Evolutionary conservation across 78 protist species (phyloP).

Genomic region (Dictyostelium purpureum): DNA sequence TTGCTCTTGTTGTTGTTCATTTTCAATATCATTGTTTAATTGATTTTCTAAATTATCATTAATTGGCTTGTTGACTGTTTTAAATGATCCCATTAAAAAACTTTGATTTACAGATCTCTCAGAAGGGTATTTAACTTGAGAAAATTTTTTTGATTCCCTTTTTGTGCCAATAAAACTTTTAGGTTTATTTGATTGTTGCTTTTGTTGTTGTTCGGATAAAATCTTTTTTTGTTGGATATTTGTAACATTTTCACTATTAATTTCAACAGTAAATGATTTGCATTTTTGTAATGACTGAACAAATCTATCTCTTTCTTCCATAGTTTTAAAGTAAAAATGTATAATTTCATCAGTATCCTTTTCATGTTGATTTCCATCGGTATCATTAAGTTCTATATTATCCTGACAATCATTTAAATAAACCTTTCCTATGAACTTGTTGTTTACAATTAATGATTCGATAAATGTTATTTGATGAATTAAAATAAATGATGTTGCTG

Average conservation of each 20-base stretch:
- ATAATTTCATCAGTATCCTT: neutral
- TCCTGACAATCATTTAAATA: neutral
- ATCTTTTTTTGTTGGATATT: neutral
- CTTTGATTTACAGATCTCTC: neutral
- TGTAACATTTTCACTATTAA: slow-evolving; percentile 13
- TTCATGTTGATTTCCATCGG: neutral
- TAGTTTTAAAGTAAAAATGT: neutral
- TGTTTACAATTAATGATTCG: neutral
- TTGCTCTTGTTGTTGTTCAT: neutral
- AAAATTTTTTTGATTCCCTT: neutral
- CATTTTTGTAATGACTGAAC: neutral
- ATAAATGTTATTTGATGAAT: neutral
- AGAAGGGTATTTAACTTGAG: neutral
- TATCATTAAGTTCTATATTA: neutral
- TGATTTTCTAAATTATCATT: neutral
- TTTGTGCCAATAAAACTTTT: neutral
- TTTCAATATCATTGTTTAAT: neutral
- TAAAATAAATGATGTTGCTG: slow-evolving; percentile 22
- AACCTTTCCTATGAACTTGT: neutral
- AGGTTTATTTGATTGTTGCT: neutral
- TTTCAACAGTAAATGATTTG: neutral
- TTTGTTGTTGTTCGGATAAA: neutral
- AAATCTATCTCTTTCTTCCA: neutral
- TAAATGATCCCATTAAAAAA: neutral
- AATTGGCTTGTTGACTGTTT: neutral